Conservation (phyloP, 2,329 filamentous ascomycete species). For the Cordyceps cateniannulata region DNA sequence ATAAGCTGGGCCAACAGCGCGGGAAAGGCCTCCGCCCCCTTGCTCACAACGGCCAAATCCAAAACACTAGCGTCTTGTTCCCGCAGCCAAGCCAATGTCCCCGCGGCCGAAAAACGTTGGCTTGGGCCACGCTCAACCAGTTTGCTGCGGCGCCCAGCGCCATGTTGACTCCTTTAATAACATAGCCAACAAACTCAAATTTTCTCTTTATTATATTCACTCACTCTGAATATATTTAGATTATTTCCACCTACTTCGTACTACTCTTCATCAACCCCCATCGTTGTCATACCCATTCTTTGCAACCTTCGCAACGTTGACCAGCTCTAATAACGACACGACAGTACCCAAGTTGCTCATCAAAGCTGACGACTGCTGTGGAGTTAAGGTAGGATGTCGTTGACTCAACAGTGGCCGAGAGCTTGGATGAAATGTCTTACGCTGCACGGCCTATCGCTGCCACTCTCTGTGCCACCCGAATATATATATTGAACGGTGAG, state of each 20-base stretch:
- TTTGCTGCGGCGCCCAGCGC: background rate
- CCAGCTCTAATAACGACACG: too few relatives aligned
- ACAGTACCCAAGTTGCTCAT: too few relatives aligned
- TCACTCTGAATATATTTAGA: background rate
- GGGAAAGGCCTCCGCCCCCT: too few relatives aligned
- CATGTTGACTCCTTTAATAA: background rate
- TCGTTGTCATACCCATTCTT: too few relatives aligned
- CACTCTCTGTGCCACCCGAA: too few relatives aligned
- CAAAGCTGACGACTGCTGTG: too few relatives aligned
- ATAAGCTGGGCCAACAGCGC: too few relatives aligned
- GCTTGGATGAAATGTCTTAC: too few relatives aligned
- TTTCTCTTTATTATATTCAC: background rate
- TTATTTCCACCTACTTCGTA: background rate
- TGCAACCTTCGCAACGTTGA: too few relatives aligned
- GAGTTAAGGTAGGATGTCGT: too few relatives aligned
- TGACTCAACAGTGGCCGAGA: too few relatives aligned
- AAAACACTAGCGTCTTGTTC: constrained; percentile 11
- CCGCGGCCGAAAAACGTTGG: background rate
- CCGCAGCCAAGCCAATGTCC: background rate
- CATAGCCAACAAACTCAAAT: background rate
- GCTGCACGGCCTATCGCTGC: too few relatives aligned
- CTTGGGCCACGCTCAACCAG: background rate
- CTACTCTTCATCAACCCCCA: background rate
- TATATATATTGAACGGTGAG: background rate
- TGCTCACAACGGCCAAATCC: constrained; percentile 5